A percentile compares a stretch with the other conserved stretches of the same genome.
These are phyloP conservation scores for Musa beccarii DNA, from an alignment of 176 grass and related monocot genomes.

Conservation along the genomic window DNA sequence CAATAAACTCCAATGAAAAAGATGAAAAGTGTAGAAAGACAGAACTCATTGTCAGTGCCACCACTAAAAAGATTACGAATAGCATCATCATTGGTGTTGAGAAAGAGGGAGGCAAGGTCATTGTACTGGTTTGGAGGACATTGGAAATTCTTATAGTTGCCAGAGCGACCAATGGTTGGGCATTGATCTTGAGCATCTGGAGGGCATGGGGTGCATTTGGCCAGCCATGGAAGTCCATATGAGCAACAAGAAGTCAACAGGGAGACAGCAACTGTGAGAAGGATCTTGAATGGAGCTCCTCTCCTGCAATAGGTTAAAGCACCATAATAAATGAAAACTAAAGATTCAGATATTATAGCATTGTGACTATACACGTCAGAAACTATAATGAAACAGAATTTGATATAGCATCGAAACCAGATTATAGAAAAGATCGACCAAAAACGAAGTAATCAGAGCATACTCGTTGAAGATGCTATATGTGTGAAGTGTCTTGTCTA, in stretches of 20 bases:
- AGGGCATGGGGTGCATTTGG: slow-evolving; percentile 38
- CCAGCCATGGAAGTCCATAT: slow-evolving; percentile 42
- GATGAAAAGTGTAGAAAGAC: slow-evolving; percentile 25
- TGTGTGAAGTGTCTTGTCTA: slow-evolving; percentile 34
- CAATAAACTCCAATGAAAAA: slow-evolving; percentile 43
- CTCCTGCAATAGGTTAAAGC: slow-evolving; percentile 29
- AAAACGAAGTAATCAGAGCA: background rate
- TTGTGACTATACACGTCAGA: no score
- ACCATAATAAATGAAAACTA: background rate
- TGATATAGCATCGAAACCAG: no score
- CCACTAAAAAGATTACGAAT: slow-evolving; percentile 64
- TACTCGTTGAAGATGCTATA: slow-evolving; percentile 54
- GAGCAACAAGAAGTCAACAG: slow-evolving; percentile 56
- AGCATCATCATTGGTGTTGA: slow-evolving; percentile 69
- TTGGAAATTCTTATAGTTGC: slow-evolving; percentile 63
- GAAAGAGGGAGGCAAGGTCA: slow-evolving; percentile 54
- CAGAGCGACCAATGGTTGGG: slow-evolving; percentile 48
- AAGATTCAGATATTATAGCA: no score
- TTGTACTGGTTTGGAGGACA: slow-evolving; percentile 55
- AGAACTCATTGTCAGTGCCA: slow-evolving; percentile 36
- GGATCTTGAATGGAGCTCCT: slow-evolving; percentile 52
- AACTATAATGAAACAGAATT: no score
- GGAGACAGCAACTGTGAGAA: slow-evolving; percentile 41
- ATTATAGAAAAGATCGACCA: no score
- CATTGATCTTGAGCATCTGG: slow-evolving; percentile 20